A percentile compares a stretch with the other conserved stretches of the same genome.
phyloP scores from a whole-genome alignment of 495 filamentous ascomycete genomes.

The Neohortaea acidophila region DNA sequence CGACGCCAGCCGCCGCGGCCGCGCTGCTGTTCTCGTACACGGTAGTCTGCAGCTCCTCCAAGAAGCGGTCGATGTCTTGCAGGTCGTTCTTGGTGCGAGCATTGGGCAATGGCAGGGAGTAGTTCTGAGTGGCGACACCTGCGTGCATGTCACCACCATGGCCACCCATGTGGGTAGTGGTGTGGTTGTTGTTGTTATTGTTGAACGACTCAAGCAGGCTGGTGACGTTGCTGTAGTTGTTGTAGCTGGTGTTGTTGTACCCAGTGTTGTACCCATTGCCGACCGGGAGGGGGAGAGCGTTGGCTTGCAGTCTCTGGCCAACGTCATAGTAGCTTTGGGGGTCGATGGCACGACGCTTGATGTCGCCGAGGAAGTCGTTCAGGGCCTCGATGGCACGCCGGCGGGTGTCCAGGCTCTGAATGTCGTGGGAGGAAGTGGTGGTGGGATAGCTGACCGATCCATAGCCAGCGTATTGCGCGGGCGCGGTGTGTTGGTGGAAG shows the following conservation, averaged over 20 bases:
- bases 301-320: slow-evolving; percentile 47
- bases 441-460: slow-evolving; percentile 59
- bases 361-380: slow-evolving; percentile 84
- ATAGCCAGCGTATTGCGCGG: slow-evolving; percentile 41
- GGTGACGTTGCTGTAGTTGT: slow-evolving; percentile 9
- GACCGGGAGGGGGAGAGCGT: slow-evolving; percentile 56
- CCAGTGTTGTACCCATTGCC: slow-evolving; percentile 48
- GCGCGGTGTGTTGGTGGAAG: slow-evolving; percentile 36
- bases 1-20: slow-evolving; percentile 56
- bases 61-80: slow-evolving; percentile 75
- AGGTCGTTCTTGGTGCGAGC: slow-evolving; percentile 86
- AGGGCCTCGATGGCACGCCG: slow-evolving; percentile 78
- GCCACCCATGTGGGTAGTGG: no score
- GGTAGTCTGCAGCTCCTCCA: slow-evolving; percentile 87
- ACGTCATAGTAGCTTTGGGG: slow-evolving; percentile 69
- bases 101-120: slow-evolving; percentile 71
- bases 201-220: slow-evolving; percentile 18
- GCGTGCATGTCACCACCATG: slow-evolving; percentile 15
- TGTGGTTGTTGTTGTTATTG: slow-evolving; percentile 7
- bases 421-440: slow-evolving; percentile 34
- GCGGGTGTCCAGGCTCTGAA: slow-evolving; percentile 31
- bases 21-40: slow-evolving; percentile 82
- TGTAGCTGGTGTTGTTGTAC: slow-evolving; percentile 29
- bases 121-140: slow-evolving; percentile 38
- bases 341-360: slow-evolving; percentile 79